Evolutionary conservation across 768 basidiomycete genomes (phyloP).

Genomic region (Tulasnella sp.): DNA sequence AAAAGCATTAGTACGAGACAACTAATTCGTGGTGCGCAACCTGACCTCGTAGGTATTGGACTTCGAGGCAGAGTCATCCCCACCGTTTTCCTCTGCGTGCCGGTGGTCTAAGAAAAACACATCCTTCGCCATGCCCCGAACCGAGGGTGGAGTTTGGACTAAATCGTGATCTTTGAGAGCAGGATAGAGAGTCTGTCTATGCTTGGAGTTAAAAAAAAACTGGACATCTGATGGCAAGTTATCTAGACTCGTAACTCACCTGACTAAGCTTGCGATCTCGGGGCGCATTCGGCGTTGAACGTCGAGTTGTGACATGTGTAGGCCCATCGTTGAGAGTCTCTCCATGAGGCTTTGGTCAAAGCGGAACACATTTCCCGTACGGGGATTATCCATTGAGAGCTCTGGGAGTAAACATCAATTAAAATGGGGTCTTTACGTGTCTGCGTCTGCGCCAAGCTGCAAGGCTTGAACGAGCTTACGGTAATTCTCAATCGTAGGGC

Average conservation of each 20-base stretch:
- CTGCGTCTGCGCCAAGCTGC: no score
- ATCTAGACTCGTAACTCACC: constrained; percentile 44
- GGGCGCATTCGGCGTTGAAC: constrained; percentile 80
- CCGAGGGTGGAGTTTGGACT: constrained; percentile 56
- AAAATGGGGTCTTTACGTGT: no score
- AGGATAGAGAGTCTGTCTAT: constrained; percentile 64
- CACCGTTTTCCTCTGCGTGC: constrained; percentile 61
- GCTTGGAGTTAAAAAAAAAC: not conserved
- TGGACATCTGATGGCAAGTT: not conserved
- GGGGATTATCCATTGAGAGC: constrained; percentile 68
- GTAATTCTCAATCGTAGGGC: constrained; percentile 61
- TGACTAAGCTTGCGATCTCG: constrained; percentile 61
- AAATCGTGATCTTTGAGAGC: constrained; percentile 59
- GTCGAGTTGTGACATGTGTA: constrained; percentile 70
- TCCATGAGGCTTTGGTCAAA: constrained; percentile 81
- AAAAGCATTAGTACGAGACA: not conserved
- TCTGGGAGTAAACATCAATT: constrained; percentile 45
- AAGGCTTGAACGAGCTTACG: not conserved
- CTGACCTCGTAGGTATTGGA: constrained; percentile 68
- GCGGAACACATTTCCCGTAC: constrained; percentile 58
- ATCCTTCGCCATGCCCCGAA: constrained; percentile 65
- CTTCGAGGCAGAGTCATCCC: constrained; percentile 67
- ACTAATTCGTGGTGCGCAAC: not conserved
- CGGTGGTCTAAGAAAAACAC: constrained; percentile 69
- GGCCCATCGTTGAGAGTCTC: constrained; percentile 57